Conservation (phyloP, 2,329 filamentous ascomycete genomes). For the Blastomyces gilchristii region DNA sequence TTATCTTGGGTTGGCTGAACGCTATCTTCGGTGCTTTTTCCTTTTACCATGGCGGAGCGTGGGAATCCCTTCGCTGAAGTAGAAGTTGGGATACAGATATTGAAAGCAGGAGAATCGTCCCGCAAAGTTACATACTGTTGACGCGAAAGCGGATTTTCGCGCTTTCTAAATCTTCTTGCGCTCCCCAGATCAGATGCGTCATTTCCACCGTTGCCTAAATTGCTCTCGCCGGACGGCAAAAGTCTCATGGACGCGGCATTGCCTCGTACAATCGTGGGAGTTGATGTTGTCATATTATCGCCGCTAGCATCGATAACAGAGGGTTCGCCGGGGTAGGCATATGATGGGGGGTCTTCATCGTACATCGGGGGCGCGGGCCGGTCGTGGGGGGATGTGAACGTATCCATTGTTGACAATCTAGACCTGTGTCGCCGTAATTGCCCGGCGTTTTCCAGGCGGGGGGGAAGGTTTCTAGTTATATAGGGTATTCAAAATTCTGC, state of each 20-base stretch:
- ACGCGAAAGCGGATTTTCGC: conserved; percentile 8
- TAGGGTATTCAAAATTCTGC: not conserved
- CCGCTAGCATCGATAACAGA: conserved; percentile 25
- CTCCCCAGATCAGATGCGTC: conserved; percentile 11
- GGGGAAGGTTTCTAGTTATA: not conserved
- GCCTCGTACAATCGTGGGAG: conserved; percentile 12
- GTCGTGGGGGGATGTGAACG: conserved; percentile 17
- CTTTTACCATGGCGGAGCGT: not conserved
- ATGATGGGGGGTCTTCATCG: conserved; percentile 36
- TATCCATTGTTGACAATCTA: conserved; percentile 7
- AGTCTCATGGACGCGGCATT: conserved; percentile 37
- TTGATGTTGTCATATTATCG: conserved; percentile 20
- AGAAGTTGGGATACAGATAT: conserved; percentile 2
- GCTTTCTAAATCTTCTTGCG: conserved; percentile 9
- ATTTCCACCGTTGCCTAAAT: conserved; percentile 1
- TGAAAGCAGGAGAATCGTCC: conserved; percentile 11
- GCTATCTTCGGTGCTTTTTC: not conserved
- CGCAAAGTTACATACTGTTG: conserved; percentile 28
- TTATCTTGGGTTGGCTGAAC: not conserved
- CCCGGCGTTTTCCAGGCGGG: not conserved
- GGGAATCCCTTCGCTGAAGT: not conserved
- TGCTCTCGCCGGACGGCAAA: conserved; percentile 26
- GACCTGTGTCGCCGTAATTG: not conserved
- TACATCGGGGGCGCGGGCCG: conserved; percentile 27
- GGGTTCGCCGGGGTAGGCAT: conserved; percentile 25